Evolutionary conservation across 108 stramenopile species (phyloP).

Genomic region (Skeletonema potamos): DNA sequence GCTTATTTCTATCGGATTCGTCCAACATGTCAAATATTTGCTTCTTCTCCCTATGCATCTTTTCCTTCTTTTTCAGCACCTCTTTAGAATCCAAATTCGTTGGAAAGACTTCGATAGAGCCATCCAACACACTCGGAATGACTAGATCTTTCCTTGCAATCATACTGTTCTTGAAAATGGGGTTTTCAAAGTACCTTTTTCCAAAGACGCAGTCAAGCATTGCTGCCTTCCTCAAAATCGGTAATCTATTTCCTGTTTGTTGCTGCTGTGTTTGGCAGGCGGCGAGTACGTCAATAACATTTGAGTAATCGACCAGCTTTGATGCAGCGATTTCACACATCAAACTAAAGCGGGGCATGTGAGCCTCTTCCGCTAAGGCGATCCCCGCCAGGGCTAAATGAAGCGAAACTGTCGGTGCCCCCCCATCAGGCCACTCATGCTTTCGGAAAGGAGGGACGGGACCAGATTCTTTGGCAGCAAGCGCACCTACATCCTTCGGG

Average conservation of each 20-base stretch:
- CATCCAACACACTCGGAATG: constrained; percentile 65
- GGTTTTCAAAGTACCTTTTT: constrained; percentile 38
- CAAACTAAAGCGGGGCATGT: constrained; percentile 68
- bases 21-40: constrained; percentile 23
- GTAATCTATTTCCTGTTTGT: constrained; percentile 66
- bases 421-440: constrained; percentile 64
- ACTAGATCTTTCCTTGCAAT: constrained; percentile 48
- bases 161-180: constrained; percentile 51
- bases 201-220: constrained; percentile 64
- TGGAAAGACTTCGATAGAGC: constrained; percentile 57
- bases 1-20: constrained; percentile 25
- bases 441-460: constrained; percentile 45
- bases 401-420: constrained; percentile 61
- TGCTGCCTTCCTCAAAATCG: constrained; percentile 67
- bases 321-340: constrained; percentile 89
- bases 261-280: constrained; percentile 56
- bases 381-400: constrained; percentile 71
- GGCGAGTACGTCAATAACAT: constrained; percentile 67
- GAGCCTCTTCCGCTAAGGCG: constrained; percentile 76
- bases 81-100: constrained; percentile 32
- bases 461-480: constrained; percentile 13
- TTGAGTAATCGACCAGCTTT: constrained; percentile 51
- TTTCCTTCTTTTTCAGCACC: constrained; percentile 37
- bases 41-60: constrained; percentile 19
- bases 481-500: constrained; percentile 3